Evolutionary conservation across 1,139 yeast species (phyloP).

Genomic region (Yamadazyma songkhlaensis): DNA sequence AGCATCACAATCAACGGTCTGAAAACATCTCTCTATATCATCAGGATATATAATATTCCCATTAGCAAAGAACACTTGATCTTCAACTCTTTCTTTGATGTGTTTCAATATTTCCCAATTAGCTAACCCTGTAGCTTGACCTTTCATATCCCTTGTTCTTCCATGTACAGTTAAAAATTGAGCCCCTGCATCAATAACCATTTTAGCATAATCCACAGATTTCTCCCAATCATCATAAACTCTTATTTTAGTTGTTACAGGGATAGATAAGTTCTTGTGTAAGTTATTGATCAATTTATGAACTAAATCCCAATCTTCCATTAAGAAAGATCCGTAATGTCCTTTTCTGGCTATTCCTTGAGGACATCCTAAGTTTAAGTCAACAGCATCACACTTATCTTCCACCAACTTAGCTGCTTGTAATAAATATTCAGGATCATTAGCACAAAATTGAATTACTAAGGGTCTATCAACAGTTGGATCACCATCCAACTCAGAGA

Average conservation of each 20-base stretch:
- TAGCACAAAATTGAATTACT: constrained; percentile 93
- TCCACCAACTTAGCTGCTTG: constrained; percentile 79
- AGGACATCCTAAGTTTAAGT: constrained; percentile 93
- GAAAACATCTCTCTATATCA: constrained; percentile 68
- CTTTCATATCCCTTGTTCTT: constrained; percentile 95
- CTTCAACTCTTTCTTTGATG: constrained; percentile 69
- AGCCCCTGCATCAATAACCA: constrained; percentile 94
- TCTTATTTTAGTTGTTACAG: constrained; percentile 95
- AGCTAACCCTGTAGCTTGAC: constrained; percentile 92
- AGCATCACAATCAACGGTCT: constrained; percentile 71
- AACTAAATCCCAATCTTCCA: constrained; percentile 95
- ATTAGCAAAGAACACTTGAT: constrained; percentile 88
- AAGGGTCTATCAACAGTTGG: constrained; percentile 68
- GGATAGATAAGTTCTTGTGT: constrained; percentile 72
- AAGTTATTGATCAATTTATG: constrained; percentile 66
- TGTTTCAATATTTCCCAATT: constrained; percentile 82
- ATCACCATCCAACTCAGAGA: constrained; percentile 76
- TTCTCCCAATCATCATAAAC: constrained; percentile 84
- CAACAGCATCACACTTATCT: constrained; percentile 91
- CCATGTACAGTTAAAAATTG: constrained; percentile 95
- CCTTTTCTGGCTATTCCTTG: constrained; percentile 97
- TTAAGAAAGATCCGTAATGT: constrained; percentile 88
- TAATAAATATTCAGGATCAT: constrained; percentile 82
- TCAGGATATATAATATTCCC: constrained; percentile 87
- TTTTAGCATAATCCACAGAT: constrained; percentile 80